Evolutionary conservation across 2,329 filamentous ascomycete species (phyloP).

Genomic region (Fusarium dimerum): DNA sequence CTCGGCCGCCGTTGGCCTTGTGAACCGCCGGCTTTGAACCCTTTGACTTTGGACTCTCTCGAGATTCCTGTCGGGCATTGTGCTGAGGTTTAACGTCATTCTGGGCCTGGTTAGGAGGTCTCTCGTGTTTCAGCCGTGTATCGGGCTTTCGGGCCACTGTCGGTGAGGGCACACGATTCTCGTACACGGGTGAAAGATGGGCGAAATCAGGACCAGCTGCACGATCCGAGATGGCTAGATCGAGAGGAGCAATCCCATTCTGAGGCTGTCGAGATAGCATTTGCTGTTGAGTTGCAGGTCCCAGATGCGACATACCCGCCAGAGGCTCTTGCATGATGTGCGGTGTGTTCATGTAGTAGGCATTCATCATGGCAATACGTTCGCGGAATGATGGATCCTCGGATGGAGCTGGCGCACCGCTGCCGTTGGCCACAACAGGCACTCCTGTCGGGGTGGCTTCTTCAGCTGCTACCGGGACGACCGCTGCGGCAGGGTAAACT

Average conservation of each 20-base stretch:
- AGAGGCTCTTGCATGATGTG: slow-evolving; percentile 35
- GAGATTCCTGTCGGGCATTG: slow-evolving; percentile 17
- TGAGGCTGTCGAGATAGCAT: slow-evolving; percentile 44
- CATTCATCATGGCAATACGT: slow-evolving; percentile 42
- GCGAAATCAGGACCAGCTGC: slow-evolving; percentile 42
- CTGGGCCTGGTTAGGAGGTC: slow-evolving; percentile 11
- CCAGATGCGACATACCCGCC: slow-evolving; percentile 31
- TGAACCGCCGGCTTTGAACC: slow-evolving; percentile 29
- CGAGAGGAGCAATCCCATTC: slow-evolving; percentile 55
- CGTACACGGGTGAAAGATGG: slow-evolving; percentile 72
- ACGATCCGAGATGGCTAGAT: slow-evolving; percentile 51
- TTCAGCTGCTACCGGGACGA: slow-evolving; percentile 11
- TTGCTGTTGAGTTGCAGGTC: slow-evolving; percentile 39
- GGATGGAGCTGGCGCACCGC: slow-evolving; percentile 23
- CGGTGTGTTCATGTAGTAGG: slow-evolving; percentile 31
- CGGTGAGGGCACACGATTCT: slow-evolving; percentile 71
- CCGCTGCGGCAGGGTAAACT: slow-evolving; percentile 11
- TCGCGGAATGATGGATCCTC: slow-evolving; percentile 46
- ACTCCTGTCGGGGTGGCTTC: slow-evolving; percentile 19
- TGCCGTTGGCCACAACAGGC: slow-evolving; percentile 40
- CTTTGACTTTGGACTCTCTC: slow-evolving; percentile 24
- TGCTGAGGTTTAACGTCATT: slow-evolving; percentile 1
- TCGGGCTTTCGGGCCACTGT: slow-evolving; percentile 59
- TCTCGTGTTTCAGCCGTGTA: slow-evolving; percentile 31
- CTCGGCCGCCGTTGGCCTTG: slow-evolving; percentile 43